These are phyloP conservation scores for Sarocladium strictum DNA, from an alignment of 2,329 filamentous ascomycete genomes.

Conservation along the genomic window DNA sequence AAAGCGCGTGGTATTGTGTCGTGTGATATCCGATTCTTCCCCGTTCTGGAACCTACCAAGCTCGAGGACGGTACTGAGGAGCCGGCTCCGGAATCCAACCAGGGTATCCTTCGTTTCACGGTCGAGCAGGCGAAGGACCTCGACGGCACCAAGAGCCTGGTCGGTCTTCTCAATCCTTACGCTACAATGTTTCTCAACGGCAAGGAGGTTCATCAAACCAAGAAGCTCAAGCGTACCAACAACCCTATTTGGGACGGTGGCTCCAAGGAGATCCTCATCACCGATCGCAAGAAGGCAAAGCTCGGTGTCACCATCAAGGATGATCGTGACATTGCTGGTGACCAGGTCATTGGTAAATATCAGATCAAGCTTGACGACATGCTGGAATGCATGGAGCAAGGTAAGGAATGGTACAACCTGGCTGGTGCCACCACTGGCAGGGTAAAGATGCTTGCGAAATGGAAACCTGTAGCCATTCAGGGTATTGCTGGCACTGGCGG, in stretches of 20 bases:
- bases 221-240: conserved; percentile 94
- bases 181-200: conserved; percentile 83
- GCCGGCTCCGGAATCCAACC: conserved; percentile 82
- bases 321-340: conserved; percentile 76
- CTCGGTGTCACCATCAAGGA: conserved; percentile 93
- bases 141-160: conserved; percentile 84
- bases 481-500: conserved; percentile 77
- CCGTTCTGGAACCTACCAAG: conserved; percentile 69
- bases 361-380: conserved; percentile 95
- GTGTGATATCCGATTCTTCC: conserved; percentile 90
- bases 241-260: conserved; percentile 94
- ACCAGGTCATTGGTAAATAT: conserved; percentile 84
- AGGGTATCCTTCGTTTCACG: conserved; percentile 88
- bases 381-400: conserved; percentile 82
- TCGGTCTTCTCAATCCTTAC: conserved; percentile 89
- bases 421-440: conserved; percentile 75
- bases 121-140: conserved; percentile 96
- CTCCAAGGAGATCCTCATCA: conserved; percentile 90
- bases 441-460: conserved; percentile 85
- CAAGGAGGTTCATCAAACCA: conserved; percentile 82
- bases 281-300: conserved; percentile 83
- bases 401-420: conserved; percentile 94
- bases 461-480: conserved; percentile 88
- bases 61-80: conserved; percentile 71
- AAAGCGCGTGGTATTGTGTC: conserved; percentile 75